phyloP scores from a whole-genome alignment of 169 alveolate genomes.

The Plasmodium billcollinsi region DNA sequence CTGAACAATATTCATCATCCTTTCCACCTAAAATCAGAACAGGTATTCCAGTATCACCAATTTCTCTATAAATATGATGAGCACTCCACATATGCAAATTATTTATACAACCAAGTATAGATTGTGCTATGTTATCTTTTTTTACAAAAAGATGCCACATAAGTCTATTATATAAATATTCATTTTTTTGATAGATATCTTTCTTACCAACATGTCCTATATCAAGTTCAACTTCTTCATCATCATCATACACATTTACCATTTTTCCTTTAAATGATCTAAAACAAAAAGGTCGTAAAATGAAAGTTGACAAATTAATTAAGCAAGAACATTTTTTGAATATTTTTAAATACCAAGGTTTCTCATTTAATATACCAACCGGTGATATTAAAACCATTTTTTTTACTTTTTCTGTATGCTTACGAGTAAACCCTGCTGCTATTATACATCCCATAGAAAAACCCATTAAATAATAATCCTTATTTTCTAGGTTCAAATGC shows the following conservation, averaged over 20 bases:
- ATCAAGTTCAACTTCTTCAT: not conserved
- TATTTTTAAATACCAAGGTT: slow-evolving; percentile 76
- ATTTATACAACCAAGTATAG: slow-evolving; percentile 82
- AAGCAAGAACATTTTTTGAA: slow-evolving; percentile 79
- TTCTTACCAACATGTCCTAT: no score
- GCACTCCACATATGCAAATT: slow-evolving; percentile 86
- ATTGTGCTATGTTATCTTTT: slow-evolving; percentile 75
- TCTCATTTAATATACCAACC: slow-evolving; percentile 82
- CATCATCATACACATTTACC: slow-evolving; percentile 17
- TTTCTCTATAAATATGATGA: slow-evolving; percentile 80
- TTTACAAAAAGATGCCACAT: slow-evolving; percentile 85
- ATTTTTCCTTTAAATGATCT: slow-evolving; percentile 22
- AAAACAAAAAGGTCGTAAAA: slow-evolving; percentile 53
- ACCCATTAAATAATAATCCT: slow-evolving; percentile 82
- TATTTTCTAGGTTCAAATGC: slow-evolving; percentile 72
- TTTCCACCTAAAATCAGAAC: slow-evolving; percentile 68
- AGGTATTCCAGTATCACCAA: slow-evolving; percentile 57
- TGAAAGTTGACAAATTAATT: slow-evolving; percentile 69
- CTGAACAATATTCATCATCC: slow-evolving; percentile 57
- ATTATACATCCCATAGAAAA: slow-evolving; percentile 86
- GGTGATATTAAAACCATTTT: slow-evolving; percentile 84
- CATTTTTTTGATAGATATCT: slow-evolving; percentile 3
- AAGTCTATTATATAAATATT: slow-evolving; percentile 78
- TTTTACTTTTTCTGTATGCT: slow-evolving; percentile 83
- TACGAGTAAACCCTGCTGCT: slow-evolving; percentile 83